Conservation (phyloP, 495 filamentous ascomycete species). For the Chaetomium fimeti region DNA sequence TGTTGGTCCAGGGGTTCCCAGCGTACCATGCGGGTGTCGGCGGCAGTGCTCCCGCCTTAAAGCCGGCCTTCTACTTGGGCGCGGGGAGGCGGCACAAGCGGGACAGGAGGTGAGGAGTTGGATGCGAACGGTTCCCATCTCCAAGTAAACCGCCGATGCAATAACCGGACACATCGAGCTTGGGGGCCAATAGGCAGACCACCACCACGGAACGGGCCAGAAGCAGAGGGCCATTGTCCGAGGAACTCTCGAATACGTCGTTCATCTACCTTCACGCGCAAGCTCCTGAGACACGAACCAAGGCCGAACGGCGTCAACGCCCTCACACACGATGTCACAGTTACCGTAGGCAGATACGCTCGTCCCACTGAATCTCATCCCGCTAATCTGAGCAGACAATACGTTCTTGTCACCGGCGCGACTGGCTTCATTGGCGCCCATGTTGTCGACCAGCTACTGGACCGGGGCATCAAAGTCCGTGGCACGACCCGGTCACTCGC, state of each 20-base stretch:
- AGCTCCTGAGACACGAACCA: not conserved
- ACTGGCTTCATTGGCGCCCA: slow-evolving; percentile 58
- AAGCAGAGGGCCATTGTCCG: too few species aligned
- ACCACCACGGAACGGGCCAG: too few species aligned
- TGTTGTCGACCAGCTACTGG: slow-evolving; percentile 48
- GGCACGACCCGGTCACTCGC: slow-evolving; percentile 45
- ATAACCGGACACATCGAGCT: too few species aligned
- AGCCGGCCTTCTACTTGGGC: not conserved
- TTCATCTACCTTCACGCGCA: too few species aligned
- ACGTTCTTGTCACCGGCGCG: slow-evolving; percentile 52
- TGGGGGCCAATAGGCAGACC: too few species aligned
- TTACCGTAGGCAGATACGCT: not conserved
- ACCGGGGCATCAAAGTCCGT: slow-evolving; percentile 48
- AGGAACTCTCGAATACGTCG: not conserved
- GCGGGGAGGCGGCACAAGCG: slow-evolving; percentile 4
- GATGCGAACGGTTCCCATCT: too few species aligned
- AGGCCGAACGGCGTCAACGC: not conserved
- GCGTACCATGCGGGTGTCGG: slow-evolving; percentile 5
- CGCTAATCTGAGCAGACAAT: not conserved
- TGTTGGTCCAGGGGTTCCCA: not conserved
- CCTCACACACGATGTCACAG: not conserved
- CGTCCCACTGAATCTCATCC: not conserved
- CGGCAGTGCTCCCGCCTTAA: not conserved
- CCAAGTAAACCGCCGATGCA: too few species aligned
- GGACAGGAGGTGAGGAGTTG: too few species aligned